Evolutionary conservation across 176 grass and related monocot genomes (phyloP).

Genomic region (Panicum miliaceum): DNA sequence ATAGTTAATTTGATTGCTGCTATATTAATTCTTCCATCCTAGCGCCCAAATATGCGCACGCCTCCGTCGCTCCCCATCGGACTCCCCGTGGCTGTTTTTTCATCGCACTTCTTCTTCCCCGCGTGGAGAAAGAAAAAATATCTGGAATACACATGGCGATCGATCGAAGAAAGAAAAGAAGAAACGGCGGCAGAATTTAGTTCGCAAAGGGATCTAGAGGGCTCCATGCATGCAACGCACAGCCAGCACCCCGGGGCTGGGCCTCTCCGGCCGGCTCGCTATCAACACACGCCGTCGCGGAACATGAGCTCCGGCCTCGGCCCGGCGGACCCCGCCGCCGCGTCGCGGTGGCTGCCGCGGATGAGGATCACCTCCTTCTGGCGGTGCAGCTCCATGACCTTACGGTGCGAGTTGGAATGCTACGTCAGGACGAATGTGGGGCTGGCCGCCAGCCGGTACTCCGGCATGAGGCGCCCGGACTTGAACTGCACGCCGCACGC

Average conservation of each 20-base stretch:
- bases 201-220: conserved; percentile 57
- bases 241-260: conserved; percentile 15
- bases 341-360: conserved; percentile 67
- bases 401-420: conserved; percentile 99
- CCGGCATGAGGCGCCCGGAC: conserved; percentile 85
- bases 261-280: background rate
- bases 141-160: conserved; percentile 36
- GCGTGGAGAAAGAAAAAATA: conserved; percentile 52
- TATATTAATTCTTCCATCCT: too few relatives aligned
- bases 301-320: conserved; percentile 76
- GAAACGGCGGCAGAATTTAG: conserved; percentile 49
- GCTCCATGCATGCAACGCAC: conserved; percentile 33
- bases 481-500: conserved; percentile 96
- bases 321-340: conserved; percentile 12
- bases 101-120: too few relatives aligned
- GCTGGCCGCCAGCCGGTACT: conserved; percentile 93
- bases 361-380: conserved; percentile 85
- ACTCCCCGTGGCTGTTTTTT: too few relatives aligned
- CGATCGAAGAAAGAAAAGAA: conserved; percentile 22
- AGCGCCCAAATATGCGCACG: too few relatives aligned
- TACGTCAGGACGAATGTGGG: conserved; percentile 96
- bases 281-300: conserved; percentile 78
- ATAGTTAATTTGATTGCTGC: too few relatives aligned
- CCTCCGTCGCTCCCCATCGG: too few relatives aligned
- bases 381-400: conserved; percentile 97